These are phyloP conservation scores for Colletotrichum sidae DNA, from an alignment of 2,329 filamentous ascomycete species.

Conservation along the genomic window DNA sequence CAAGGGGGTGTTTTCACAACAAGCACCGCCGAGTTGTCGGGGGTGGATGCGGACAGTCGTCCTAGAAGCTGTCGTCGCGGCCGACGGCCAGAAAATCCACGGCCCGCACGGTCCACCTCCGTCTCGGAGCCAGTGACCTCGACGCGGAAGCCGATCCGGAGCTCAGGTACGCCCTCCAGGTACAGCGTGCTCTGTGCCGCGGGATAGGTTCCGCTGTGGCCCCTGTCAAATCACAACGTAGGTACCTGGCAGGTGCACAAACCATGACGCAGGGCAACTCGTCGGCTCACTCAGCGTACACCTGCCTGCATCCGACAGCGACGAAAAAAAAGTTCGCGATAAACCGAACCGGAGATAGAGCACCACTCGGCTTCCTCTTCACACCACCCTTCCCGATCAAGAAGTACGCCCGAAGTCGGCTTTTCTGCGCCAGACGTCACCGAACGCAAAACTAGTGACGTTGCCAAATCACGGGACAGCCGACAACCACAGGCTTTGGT, in stretches of 20 bases:
- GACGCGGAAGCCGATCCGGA: too few species aligned
- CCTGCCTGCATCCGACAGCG: conserved; percentile 21
- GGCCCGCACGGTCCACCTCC: conserved; percentile 14
- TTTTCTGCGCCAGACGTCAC: conserved; percentile 24
- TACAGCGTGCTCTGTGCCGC: too few species aligned
- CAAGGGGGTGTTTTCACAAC: conserved; percentile 16
- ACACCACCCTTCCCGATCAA: neutral
- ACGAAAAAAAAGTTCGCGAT: conserved; percentile 33
- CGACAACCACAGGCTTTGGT: conserved; percentile 17
- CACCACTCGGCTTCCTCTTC: conserved; percentile 27
- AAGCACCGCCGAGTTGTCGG: conserved; percentile 8
- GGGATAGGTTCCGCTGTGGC: too few species aligned
- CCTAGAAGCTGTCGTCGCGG: neutral
- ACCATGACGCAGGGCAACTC: conserved; percentile 30
- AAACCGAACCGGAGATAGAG: conserved; percentile 20
- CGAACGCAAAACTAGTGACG: conserved; percentile 15
- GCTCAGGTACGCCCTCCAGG: too few species aligned
- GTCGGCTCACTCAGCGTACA: conserved; percentile 6
- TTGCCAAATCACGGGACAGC: neutral
- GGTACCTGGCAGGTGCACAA: conserved; percentile 14
- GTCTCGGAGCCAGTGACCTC: neutral
- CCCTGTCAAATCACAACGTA: conserved; percentile 17
- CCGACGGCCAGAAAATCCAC: conserved; percentile 17
- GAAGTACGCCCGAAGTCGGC: conserved; percentile 26
- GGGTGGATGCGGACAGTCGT: neutral